Evolutionary conservation across 2,329 filamentous ascomycete species (phyloP), one percentile per base, ranked within the genome.

Genomic region (Dactylellina drechsleri): DNA sequence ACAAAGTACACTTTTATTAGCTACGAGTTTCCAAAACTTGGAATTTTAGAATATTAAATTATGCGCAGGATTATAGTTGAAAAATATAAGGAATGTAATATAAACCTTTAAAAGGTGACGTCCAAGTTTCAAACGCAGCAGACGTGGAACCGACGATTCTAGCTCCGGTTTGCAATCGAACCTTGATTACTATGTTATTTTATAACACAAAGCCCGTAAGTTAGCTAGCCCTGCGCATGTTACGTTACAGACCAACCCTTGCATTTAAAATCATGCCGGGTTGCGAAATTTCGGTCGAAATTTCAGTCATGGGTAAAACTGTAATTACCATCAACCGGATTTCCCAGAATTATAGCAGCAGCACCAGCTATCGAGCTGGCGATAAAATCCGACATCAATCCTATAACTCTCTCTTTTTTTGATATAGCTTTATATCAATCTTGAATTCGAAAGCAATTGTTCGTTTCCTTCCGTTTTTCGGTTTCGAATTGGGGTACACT

Each of bases 341-440:
- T 97, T 77, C 94, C 93, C 75, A 97, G 90, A 56, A 96, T 84
- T 79, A 97, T 97, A 53, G 92, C 92, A 57, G 90, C 85, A 68
- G 91, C 92, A 62, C 94, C 94, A 80, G 91, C 94, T 76, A 95
- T 83, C 82, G 97, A 97, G 80, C 93, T 93, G 70, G 93, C 92
- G 91, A 92, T 96, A 82, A 97, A 97, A 81, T 97, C 93, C 78
- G 92, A 88, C 59, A 75, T 75, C 15, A n/a, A 47, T 47, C 13
- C 5, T 10, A 47, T 36, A 36, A 7, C 13, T 47, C 10, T 23
- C n/a, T 36, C 31, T 36, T 36, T 7, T 36, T 10, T 36, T 36
- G 2, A 4, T 36, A 36, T 7, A 36, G 31, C 5, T 7, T 36
- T 36, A 36, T 36, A 36, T 36, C 5, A 7, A 36, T 36, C 1